phyloP scores from a whole-genome alignment of 1,139 yeast species.

The Pichia sp. region DNA sequence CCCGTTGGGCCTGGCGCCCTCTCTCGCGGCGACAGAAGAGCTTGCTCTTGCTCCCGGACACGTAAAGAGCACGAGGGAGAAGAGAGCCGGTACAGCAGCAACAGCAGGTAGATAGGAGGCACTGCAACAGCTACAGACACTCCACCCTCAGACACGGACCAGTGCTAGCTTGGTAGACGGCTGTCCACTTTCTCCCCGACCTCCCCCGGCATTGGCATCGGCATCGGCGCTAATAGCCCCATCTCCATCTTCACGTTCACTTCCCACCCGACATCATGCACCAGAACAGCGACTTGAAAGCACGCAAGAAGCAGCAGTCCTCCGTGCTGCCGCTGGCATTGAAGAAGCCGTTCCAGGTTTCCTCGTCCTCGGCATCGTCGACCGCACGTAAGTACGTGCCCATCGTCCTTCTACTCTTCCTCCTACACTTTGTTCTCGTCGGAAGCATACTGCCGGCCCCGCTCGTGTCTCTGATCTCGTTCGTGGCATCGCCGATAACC shows the following conservation, averaged over 20 bases:
- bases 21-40: neutral
- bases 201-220: neutral
- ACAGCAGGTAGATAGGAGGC: neutral
- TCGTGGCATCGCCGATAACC: slow-evolving; percentile 4
- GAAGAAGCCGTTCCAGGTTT: slow-evolving; percentile 2
- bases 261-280: neutral
- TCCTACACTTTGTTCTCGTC: slow-evolving; percentile 9
- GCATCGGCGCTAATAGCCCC: neutral
- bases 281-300: slow-evolving; percentile 6
- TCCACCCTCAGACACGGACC: neutral
- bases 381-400: slow-evolving; percentile 7
- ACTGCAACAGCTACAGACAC: neutral
- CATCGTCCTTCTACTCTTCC: slow-evolving; percentile 5
- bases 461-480: neutral
- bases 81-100: neutral
- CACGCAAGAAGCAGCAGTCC: slow-evolving; percentile 2
- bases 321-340: slow-evolving; percentile 7
- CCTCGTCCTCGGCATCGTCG: neutral
- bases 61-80: neutral
- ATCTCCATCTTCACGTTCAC: neutral
- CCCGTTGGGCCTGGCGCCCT: neutral
- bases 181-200: neutral
- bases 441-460: slow-evolving; percentile 9
- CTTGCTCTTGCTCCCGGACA: neutral
- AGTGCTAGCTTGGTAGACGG: neutral